These are phyloP conservation scores for Hyphopichia fennica DNA, from an alignment of 1,139 yeast species.

Conservation along the genomic window DNA sequence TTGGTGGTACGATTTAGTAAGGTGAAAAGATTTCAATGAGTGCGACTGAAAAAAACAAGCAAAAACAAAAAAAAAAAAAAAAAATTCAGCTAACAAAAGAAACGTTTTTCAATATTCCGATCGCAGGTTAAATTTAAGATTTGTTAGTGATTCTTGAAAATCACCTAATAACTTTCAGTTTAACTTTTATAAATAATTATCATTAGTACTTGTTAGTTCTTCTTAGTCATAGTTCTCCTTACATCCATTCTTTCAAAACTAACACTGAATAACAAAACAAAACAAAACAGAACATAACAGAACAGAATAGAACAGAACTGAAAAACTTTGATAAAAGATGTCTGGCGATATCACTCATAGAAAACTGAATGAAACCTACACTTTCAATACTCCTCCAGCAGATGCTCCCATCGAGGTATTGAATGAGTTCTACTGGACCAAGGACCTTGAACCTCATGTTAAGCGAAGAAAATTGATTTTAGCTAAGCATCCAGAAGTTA, in stretches of 20 bases:
- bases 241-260: too few species aligned
- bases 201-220: too few species aligned
- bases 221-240: too few species aligned
- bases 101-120: not conserved
- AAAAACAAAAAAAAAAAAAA: too few species aligned
- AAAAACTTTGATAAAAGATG: not conserved
- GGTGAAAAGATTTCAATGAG: too few species aligned
- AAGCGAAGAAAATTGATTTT: slow-evolving; percentile 71
- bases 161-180: too few species aligned
- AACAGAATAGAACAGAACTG: too few species aligned
- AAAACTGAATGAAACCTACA: slow-evolving; percentile 30
- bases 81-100: not conserved
- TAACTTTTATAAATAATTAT: too few species aligned
- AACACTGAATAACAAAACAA: too few species aligned
- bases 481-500: slow-evolving; percentile 74
- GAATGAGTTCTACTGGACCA: slow-evolving; percentile 81
- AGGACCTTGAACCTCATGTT: slow-evolving; percentile 78
- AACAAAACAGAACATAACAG: too few species aligned
- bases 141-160: too few species aligned
- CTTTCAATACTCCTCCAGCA: slow-evolving; percentile 44
- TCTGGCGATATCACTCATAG: slow-evolving; percentile 34
- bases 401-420: slow-evolving; percentile 41
- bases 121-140: not conserved
- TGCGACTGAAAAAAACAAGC: too few species aligned
- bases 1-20: not conserved